Evolutionary conservation across 1,284 basidiomycete genomes (phyloP).

Genomic region (Bondarzewia mesenterica): DNA sequence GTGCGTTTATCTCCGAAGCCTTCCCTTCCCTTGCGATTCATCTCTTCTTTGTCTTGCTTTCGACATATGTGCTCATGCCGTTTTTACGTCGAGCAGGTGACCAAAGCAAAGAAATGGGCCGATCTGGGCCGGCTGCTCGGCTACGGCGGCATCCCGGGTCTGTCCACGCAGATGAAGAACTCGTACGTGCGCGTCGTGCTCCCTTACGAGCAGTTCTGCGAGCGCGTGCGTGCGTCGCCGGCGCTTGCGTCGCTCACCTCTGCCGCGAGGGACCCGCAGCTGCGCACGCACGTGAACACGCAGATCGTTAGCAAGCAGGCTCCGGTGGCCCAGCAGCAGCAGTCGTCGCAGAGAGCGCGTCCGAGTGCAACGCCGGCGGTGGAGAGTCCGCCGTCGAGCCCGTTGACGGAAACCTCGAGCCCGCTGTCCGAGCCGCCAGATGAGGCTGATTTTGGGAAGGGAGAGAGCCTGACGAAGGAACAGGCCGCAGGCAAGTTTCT

Average conservation of each 20-base stretch:
- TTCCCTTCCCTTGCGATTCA: not conserved
- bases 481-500: slow-evolving; percentile 1
- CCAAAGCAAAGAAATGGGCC: slow-evolving; percentile 77
- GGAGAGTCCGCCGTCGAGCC: slow-evolving; percentile 56
- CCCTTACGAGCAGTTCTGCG: slow-evolving; percentile 89
- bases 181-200: slow-evolving; percentile 88
- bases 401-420: slow-evolving; percentile 64
- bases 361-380: slow-evolving; percentile 12
- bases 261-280: slow-evolving; percentile 20
- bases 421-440: slow-evolving; percentile 75
- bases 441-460: slow-evolving; percentile 53
- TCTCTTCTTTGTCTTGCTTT: not conserved
- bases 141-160: slow-evolving; percentile 73
- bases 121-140: slow-evolving; percentile 78
- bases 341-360: slow-evolving; percentile 15
- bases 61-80: not conserved
- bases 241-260: slow-evolving; percentile 25
- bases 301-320: slow-evolving; percentile 16
- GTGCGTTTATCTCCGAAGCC: slow-evolving; percentile 35
- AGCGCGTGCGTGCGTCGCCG: slow-evolving; percentile 63
- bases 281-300: slow-evolving; percentile 36
- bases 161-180: slow-evolving; percentile 83
- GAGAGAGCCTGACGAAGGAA: slow-evolving; percentile 6
- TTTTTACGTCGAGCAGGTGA: slow-evolving; percentile 44
- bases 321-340: not conserved